Base-by-base conservation (phyloP, 179 eudicot genomes). In the Beta macrorhiza region DNA sequence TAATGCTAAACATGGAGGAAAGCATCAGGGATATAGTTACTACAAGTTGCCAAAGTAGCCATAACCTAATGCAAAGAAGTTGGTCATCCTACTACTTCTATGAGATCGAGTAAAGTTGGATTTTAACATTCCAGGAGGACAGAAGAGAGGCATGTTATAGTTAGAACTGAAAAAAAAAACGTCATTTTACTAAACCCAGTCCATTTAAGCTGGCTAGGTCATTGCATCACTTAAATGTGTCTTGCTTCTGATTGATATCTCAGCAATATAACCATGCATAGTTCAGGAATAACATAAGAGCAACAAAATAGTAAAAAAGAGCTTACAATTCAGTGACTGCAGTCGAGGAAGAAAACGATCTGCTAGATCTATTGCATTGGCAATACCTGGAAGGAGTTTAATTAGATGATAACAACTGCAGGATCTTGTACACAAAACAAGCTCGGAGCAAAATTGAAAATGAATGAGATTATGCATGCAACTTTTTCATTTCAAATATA, bases 351-450 rank as follows among this genome's bases (percentile, higher is more conserved):
- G 98, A 89, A 96, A 96, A 16, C 97, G 91, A 72, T 94, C 96
- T 64, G 98, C 98, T 37, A 96, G 81, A 85, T 96, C 99, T 77
- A 96, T 94, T 67, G 97, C 93, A 87, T 96, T 96, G n/a, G 98
- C 97, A 76, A 94, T 86, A 65, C 99, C 98, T 96, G 96, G 81
- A 81, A 86, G 75, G 78, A 75, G 62, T 83, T 56, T 55, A 64
- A 32, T 58, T 17, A 64, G 17, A 83, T 49, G 67, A 78, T 63
- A 62, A 32, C 45, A 67, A 64, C 53, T 61, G 12, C 52, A 69
- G 63, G 7, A 58, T 25, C 19, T 12, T 25, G 25, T 62, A 9
- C 55, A 45, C 55, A 45, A 51, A 45, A 59, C 8, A 55, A 45
- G 57, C 55, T 61, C 59, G 14, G 16, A 29, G 47, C 4, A 9